Percentiles rank a stretch among this genome's conserved stretches.
These are phyloP conservation scores for Herpetomonas samuelpessoai DNA, from an alignment of 208 protist genomes.

Conservation along the genomic window DNA sequence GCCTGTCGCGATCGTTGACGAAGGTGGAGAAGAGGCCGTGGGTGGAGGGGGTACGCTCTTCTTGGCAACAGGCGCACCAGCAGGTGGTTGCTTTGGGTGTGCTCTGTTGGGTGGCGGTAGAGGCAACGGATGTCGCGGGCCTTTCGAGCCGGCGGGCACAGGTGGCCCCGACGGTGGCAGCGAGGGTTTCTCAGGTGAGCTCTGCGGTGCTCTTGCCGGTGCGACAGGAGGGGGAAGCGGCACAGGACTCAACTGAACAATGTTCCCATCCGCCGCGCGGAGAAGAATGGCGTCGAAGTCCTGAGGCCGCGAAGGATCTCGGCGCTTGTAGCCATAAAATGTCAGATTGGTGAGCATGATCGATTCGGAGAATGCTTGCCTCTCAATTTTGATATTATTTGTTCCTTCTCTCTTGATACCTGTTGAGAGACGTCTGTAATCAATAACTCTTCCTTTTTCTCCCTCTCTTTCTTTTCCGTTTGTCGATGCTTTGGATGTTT, in stretches of 20 bases:
- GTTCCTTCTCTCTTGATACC: too few relatives aligned
- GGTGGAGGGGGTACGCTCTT: not conserved
- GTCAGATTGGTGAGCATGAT: not conserved
- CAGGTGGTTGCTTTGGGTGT: too few relatives aligned
- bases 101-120: not conserved
- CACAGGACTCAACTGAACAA: not conserved
- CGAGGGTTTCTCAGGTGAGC: too few relatives aligned
- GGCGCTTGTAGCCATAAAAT: not conserved
- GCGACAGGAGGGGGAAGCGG: not conserved
- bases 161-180: not conserved
- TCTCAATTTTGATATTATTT: too few relatives aligned
- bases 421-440: too few relatives aligned
- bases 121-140: too few relatives aligned
- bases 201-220: too few relatives aligned
- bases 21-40: not conserved
- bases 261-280: not conserved
- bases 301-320: not conserved
- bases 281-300: not conserved
- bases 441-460: too few relatives aligned
- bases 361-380: too few relatives aligned
- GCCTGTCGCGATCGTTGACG: not conserved
- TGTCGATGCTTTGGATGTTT: too few relatives aligned
- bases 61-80: too few relatives aligned
- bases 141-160: not conserved
- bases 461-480: too few relatives aligned